phyloP scores from a whole-genome alignment of 768 basidiomycete genomes.

The Tulasnella sp. region DNA sequence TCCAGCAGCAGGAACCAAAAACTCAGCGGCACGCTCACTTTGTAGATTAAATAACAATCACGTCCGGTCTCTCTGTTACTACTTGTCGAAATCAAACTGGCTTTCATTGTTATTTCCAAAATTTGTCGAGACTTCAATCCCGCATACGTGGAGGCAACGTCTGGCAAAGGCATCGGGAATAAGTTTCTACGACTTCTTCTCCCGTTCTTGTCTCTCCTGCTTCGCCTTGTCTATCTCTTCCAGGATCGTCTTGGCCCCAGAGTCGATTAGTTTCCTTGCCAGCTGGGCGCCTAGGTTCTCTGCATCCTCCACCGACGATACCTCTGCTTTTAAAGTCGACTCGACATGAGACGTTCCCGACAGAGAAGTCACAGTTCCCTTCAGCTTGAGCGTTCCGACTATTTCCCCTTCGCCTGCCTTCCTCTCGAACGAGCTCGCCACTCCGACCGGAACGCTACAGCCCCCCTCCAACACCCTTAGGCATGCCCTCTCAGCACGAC shows the following conservation, averaged over 20 bases:
- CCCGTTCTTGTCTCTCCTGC: slow-evolving; percentile 38
- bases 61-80: neutral
- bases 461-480: slow-evolving; percentile 90
- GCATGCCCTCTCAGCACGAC: slow-evolving; percentile 79
- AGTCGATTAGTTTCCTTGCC: slow-evolving; percentile 54
- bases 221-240: slow-evolving; percentile 73
- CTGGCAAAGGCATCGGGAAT: neutral
- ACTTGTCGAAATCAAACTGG: neutral
- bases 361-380: slow-evolving; percentile 78
- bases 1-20: slow-evolving; percentile 46
- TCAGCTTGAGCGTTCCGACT: slow-evolving; percentile 46
- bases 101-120: neutral
- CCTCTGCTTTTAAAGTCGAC: slow-evolving; percentile 42
- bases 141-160: no score
- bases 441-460: slow-evolving; percentile 93
- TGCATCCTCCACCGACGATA: slow-evolving; percentile 50
- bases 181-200: slow-evolving; percentile 33
- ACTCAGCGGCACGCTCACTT: slow-evolving; percentile 33
- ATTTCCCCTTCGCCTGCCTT: slow-evolving; percentile 10
- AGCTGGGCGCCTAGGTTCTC: slow-evolving; percentile 60
- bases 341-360: slow-evolving; percentile 68
- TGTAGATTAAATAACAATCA: neutral
- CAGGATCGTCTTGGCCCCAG: slow-evolving; percentile 71
- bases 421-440: slow-evolving; percentile 28
- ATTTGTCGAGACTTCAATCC: neutral